These are phyloP conservation scores for Boletus sp. DNA, from an alignment of 1,284 basidiomycete genomes.

Conservation along the genomic window DNA sequence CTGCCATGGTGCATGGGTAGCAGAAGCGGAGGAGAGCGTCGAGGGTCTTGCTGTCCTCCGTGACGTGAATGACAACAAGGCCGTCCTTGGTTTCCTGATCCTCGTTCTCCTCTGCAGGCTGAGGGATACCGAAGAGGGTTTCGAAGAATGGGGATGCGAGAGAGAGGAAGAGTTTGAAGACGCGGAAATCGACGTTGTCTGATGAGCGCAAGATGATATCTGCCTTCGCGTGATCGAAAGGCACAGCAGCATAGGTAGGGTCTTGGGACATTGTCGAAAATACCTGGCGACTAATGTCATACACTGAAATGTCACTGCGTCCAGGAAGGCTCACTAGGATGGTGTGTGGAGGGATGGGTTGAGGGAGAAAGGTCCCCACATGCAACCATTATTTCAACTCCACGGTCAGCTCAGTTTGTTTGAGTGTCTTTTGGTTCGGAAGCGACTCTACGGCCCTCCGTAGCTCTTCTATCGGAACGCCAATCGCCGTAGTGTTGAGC, in stretches of 20 bases:
- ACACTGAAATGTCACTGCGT: not conserved
- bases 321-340: not conserved
- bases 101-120: conserved; percentile 22
- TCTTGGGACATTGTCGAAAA: not conserved
- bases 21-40: conserved; percentile 3
- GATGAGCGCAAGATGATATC: too few species aligned
- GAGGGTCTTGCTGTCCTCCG: not conserved
- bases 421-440: not conserved
- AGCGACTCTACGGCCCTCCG: too few species aligned
- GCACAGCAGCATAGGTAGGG: too few species aligned
- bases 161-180: too few species aligned
- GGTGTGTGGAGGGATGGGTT: not conserved
- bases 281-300: not conserved
- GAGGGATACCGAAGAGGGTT: conserved; percentile 40
- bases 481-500: too few species aligned
- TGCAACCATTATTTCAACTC: too few species aligned
- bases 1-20: not conserved
- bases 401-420: not conserved
- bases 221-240: too few species aligned
- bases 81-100: conserved; percentile 16
- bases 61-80: not conserved
- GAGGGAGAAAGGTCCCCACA: not conserved
- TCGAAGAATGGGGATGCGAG: too few species aligned
- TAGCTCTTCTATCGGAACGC: too few species aligned
- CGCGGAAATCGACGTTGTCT: too few species aligned